Conservation (phyloP, 768 basidiomycete species). For the Termitomyces sp. region DNA sequence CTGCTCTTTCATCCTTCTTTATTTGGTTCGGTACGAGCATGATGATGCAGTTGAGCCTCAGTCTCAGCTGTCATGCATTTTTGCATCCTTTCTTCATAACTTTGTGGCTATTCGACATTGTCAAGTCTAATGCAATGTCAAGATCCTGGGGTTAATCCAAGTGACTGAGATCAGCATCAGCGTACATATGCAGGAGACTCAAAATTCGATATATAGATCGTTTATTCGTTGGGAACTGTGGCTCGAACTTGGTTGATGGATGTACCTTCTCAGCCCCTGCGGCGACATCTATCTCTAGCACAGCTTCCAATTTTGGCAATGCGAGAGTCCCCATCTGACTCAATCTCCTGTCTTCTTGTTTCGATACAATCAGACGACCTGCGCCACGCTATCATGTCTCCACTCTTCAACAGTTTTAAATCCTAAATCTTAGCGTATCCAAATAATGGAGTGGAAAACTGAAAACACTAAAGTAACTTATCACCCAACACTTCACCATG, state of each 20-base stretch:
- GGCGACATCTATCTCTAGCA: background rate
- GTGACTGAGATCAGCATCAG: background rate
- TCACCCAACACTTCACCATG: too few species aligned
- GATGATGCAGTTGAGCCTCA: background rate
- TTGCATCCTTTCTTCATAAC: background rate
- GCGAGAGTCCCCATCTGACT: background rate
- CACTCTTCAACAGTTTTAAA: too few species aligned
- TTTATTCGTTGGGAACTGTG: too few species aligned
- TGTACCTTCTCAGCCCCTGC: background rate
- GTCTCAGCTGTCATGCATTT: background rate
- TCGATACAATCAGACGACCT: background rate
- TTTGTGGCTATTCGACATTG: background rate
- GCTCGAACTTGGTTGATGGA: too few species aligned
- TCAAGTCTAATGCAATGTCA: background rate
- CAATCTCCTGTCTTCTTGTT: background rate
- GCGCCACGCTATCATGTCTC: background rate
- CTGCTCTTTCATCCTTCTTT: background rate
- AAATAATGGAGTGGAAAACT: background rate
- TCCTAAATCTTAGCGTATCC: background rate
- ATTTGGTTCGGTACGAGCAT: background rate
- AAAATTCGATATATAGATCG: background rate
- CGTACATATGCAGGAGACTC: background rate
- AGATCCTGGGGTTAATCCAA: background rate
- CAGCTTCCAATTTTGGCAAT: background rate
- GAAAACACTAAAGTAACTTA: background rate